These are phyloP conservation scores for Plantago lanceolata DNA, from an alignment of 305 asterid species.

Conservation along the genomic window DNA sequence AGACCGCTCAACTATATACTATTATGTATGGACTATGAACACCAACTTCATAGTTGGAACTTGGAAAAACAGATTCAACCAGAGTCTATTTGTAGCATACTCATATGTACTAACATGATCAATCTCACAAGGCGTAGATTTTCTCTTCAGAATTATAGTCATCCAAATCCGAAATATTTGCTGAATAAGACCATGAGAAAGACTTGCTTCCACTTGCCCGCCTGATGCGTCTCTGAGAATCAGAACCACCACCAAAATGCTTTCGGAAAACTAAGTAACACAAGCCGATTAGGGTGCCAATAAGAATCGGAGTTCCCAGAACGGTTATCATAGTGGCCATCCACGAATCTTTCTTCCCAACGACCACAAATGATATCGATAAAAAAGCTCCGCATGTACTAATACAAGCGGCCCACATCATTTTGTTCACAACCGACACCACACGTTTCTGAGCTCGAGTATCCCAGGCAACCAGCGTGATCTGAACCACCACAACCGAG, in stretches of 20 bases:
- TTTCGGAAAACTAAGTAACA: constrained; percentile 85
- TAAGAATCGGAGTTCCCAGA: constrained; percentile 75
- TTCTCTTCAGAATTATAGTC: constrained; percentile 87
- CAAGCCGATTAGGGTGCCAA: constrained; percentile 70
- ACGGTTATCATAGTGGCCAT: constrained; percentile 78
- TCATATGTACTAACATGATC: background rate
- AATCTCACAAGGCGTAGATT: constrained; percentile 68
- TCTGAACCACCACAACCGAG: constrained; percentile 91
- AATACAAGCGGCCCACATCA: constrained; percentile 97
- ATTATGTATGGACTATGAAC: no score
- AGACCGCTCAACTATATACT: no score
- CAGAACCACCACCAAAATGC: constrained; percentile 84
- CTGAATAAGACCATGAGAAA: constrained; percentile 85
- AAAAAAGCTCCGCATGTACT: constrained; percentile 92
- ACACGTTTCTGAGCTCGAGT: constrained; percentile 79
- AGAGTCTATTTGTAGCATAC: background rate
- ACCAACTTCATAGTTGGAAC: no score
- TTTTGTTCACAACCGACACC: constrained; percentile 82
- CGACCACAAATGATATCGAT: constrained; percentile 79
- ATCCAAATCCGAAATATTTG: constrained; percentile 66
- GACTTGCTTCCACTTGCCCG: constrained; percentile 88
- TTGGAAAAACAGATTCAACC: no score
- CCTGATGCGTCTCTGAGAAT: constrained; percentile 84
- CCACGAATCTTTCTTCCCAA: constrained; percentile 71
- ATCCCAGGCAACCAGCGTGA: constrained; percentile 90